A percentile compares a stretch with the other conserved stretches of the same genome.
These are phyloP conservation scores for Prunus armeniaca DNA, from an alignment of 306 rosid species.

Conservation along the genomic window DNA sequence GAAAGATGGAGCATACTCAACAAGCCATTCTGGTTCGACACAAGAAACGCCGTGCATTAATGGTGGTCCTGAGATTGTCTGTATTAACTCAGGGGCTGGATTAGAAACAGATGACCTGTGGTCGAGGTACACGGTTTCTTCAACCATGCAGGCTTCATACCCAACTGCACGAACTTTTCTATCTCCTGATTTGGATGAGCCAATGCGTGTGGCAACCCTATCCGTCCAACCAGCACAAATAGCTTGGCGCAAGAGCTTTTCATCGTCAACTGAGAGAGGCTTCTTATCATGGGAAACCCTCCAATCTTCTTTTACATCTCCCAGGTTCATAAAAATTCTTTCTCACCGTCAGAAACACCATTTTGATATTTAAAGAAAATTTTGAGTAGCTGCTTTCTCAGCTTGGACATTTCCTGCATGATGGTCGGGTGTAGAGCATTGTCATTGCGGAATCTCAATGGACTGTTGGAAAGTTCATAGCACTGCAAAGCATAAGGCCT, in stretches of 20 bases:
- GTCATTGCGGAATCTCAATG: conserved; percentile 54
- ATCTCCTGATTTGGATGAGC: conserved; percentile 35
- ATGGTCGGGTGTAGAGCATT: conserved; percentile 71
- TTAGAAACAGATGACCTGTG: conserved; percentile 61
- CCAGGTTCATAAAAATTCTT: conserved; percentile 59
- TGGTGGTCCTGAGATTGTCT: conserved; percentile 49
- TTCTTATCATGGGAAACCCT: conserved; percentile 43
- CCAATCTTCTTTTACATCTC: conserved; percentile 70
- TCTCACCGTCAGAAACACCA: conserved; percentile 37
- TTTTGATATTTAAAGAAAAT: conserved; percentile 52
- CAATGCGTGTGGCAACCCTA: conserved; percentile 75
- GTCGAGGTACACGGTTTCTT: conserved; percentile 72
- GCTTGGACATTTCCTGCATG: conserved; percentile 92
- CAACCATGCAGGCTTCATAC: conserved; percentile 65
- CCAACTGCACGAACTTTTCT: conserved; percentile 38
- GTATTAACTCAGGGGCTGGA: conserved; percentile 70
- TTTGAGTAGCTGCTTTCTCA: conserved; percentile 71
- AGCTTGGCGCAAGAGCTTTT: conserved; percentile 72
- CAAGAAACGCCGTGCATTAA: conserved; percentile 87
- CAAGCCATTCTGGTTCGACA: conserved; percentile 79
- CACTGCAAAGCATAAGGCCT: conserved; percentile 74
- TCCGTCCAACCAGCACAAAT: conserved; percentile 99
- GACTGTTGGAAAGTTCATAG: conserved; percentile 57
- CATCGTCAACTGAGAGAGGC: conserved; percentile 69
- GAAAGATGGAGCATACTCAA: conserved; percentile 63